A percentile compares a stretch with the other conserved stretches of the same genome.
Evolutionary conservation across 345 rosid genomes (phyloP).

Genomic region (Dovyalis caffra): DNA sequence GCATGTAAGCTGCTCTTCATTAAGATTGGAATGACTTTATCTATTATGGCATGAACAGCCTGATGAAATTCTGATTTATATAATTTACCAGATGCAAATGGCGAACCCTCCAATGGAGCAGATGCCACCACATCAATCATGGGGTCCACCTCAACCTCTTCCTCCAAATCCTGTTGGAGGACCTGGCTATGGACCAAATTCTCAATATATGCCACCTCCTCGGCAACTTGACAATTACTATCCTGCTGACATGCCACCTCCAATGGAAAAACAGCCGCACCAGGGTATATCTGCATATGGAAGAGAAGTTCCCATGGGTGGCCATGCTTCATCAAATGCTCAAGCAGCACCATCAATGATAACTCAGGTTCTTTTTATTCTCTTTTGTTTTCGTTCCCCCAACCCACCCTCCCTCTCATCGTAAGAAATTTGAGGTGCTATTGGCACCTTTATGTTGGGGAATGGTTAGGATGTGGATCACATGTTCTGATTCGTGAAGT

Average conservation of each 20-base stretch:
- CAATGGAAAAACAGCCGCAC: conserved; percentile 91
- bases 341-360: conserved; percentile 84
- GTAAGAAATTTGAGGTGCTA: not conserved
- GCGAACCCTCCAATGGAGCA: conserved; percentile 75
- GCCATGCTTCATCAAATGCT: conserved; percentile 58
- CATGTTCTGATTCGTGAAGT: not conserved
- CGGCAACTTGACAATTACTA: conserved; percentile 81
- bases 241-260: conserved; percentile 78
- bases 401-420: not conserved
- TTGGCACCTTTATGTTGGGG: not conserved
- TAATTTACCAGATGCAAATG: conserved; percentile 71
- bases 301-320: conserved; percentile 79
- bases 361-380: conserved; percentile 63
- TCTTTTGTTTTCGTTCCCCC: not conserved
- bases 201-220: conserved; percentile 80
- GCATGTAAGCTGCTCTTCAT: conserved; percentile 49
- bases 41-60: not conserved
- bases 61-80: conserved; percentile 1
- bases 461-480: not conserved
- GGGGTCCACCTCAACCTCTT: conserved; percentile 94
- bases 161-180: conserved; percentile 68
- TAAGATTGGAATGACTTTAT: not conserved
- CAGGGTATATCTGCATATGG: conserved; percentile 97
- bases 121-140: conserved; percentile 83
- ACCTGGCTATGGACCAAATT: conserved; percentile 68